phyloP scores from a whole-genome alignment of 805 yeast genomes.

The Wickerhamomyces canadensis region DNA sequence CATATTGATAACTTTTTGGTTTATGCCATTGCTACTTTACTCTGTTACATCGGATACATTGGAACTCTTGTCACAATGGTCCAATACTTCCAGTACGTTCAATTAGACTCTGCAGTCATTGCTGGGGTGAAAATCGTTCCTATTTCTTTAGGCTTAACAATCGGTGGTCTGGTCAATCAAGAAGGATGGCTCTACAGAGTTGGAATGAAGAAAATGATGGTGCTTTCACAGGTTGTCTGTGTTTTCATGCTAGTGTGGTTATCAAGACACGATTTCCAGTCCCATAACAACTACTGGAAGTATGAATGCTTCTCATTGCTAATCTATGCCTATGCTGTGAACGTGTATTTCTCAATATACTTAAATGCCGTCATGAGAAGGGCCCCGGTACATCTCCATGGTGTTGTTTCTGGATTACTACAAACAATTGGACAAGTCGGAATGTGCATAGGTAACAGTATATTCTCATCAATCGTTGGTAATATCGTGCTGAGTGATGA shows the following conservation, averaged over 20 bases:
- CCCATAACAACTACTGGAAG: constrained; percentile 25
- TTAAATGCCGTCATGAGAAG: constrained; percentile 25
- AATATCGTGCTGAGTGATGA: constrained; percentile 6
- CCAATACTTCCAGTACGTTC: constrained; percentile 25
- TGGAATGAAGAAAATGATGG: constrained; percentile 19
- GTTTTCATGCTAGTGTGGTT: constrained; percentile 20
- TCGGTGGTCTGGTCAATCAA: constrained; percentile 25
- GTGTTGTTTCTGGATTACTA: constrained; percentile 32
- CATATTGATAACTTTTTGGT: constrained; percentile 22
- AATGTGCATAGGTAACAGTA: constrained; percentile 24
- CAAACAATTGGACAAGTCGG: constrained; percentile 34
- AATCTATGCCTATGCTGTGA: constrained; percentile 23
- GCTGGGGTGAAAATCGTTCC: constrained; percentile 34
- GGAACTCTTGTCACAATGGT: constrained; percentile 17
- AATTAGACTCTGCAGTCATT: constrained; percentile 26
- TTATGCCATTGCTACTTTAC: constrained; percentile 17
- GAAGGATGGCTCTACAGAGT: constrained; percentile 14
- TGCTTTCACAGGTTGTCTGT: constrained; percentile 11
- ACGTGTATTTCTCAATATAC: constrained; percentile 30
- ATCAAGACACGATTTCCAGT: constrained; percentile 17
- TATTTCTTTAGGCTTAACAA: constrained; percentile 24
- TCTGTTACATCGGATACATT: constrained; percentile 19
- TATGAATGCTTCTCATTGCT: constrained; percentile 23
- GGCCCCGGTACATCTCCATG: constrained; percentile 36
- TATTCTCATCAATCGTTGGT: constrained; percentile 25